Percentiles rank a stretch among this genome's conserved stretches.
phyloP scores from a whole-genome alignment of 2,329 filamentous ascomycete genomes.

The Xylariaceae sp. region DNA sequence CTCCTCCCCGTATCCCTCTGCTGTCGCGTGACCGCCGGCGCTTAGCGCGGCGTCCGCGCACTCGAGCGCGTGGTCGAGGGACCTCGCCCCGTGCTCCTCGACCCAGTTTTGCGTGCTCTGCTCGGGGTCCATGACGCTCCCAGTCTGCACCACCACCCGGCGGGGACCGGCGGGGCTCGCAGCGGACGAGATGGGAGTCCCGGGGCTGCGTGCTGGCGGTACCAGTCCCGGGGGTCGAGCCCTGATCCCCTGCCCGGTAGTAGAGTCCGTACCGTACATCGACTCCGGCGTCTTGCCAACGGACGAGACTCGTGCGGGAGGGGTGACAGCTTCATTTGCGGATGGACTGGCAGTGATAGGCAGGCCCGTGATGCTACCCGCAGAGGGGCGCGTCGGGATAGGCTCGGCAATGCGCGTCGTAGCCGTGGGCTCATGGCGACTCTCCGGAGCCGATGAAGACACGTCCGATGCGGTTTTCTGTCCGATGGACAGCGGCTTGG shows the following conservation, averaged over 20 bases:
- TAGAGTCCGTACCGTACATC: not conserved
- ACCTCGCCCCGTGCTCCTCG: not conserved
- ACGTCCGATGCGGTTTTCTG: slow-evolving; percentile 1
- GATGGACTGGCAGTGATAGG: too few species aligned
- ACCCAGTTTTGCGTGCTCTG: not conserved
- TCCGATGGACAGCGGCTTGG: slow-evolving; percentile 6
- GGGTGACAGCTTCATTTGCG: too few species aligned
- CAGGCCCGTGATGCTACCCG: not conserved
- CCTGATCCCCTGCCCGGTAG: too few species aligned
- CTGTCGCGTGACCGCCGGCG: not conserved
- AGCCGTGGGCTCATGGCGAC: not conserved
- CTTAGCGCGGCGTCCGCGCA: not conserved
- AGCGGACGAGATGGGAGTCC: too few species aligned
- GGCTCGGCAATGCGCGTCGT: not conserved
- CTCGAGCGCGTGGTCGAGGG: not conserved
- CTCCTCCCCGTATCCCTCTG: not conserved
- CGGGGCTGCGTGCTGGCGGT: too few species aligned
- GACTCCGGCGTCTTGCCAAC: not conserved
- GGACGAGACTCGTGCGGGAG: not conserved
- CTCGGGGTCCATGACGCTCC: not conserved
- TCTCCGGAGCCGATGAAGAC: not conserved
- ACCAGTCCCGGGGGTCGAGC: too few species aligned
- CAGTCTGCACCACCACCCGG: not conserved
- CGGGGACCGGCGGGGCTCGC: not conserved
- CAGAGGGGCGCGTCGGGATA: not conserved